Base-by-base conservation (phyloP, 106 monocot species). In the Apostasia ramifera region DNA sequence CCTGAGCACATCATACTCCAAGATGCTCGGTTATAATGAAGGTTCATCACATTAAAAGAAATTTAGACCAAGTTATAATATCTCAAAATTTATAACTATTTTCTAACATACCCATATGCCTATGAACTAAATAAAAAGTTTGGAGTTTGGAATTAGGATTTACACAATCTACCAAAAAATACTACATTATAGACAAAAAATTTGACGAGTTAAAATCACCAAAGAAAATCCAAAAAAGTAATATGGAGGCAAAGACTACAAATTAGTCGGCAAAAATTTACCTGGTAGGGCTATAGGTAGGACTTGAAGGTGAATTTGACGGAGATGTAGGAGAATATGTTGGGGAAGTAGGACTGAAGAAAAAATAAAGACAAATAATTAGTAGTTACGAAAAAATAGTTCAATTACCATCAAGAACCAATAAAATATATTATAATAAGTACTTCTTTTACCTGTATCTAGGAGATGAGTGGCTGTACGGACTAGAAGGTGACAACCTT, bases 261-360 rank as follows among this genome's bases (percentile, higher is more conserved):
- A 26, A 26, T 26, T 26, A 26, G 26, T 26, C 26, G 26, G 26
- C 26, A 12, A 6, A 15, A 63, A 9, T 68, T 79, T 70, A 98
- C 97, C 97, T 98, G 59, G 87, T 89, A 8, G 97, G 97, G 61
- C 92, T 97, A 70, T 97, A 89, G 5, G 91, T 81, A 48, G 91
- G 91, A 67, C 88, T 91, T 49, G 95, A 58, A 12, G 86, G 91
- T 11, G 88, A 84, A 74, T 80, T 80, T 8, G 97, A 82, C 15
- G 89, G 97, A 10, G 92, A 98, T 52, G 97, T 90, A 46, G 97
- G 92, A 41, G 97, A 98, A 79, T 87, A 90, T n/a, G 97, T 69
- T 38, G 84, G 89, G 37, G 97, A 89, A 57, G 97, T 93, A 61
- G 97, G 89, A 74, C 97, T 98, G 68, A 63, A 79, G 73, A 43